These are phyloP conservation scores for Rubroshorea leprosula DNA, from an alignment of 345 rosid species.

Conservation along the genomic window DNA sequence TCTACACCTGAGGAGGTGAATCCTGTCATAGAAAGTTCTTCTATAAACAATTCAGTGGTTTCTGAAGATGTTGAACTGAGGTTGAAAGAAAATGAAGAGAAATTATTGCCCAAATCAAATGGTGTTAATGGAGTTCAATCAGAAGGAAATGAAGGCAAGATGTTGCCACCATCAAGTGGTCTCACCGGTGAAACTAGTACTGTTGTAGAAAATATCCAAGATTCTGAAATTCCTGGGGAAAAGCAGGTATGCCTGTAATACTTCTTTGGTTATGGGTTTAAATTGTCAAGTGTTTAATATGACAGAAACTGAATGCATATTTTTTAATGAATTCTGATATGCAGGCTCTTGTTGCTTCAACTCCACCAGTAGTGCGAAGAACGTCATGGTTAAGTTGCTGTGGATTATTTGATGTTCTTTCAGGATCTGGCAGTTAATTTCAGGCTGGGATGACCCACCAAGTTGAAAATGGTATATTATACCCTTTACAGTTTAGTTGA, in stretches of 20 bases:
- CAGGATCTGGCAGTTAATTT: constrained; percentile 55
- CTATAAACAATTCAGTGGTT: constrained; percentile 21
- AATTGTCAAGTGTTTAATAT: too few relatives aligned
- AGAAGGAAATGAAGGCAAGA: constrained; percentile 26
- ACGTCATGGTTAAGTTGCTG: constrained; percentile 73
- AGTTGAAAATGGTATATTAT: neutral
- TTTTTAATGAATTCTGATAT: constrained; percentile 9
- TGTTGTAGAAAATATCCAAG: constrained; percentile 23
- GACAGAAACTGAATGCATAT: constrained; percentile 9
- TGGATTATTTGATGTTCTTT: constrained; percentile 66
- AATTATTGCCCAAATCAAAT: constrained; percentile 11
- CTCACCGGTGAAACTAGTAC: constrained; percentile 25
- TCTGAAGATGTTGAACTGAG: constrained; percentile 9
- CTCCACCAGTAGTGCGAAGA: constrained; percentile 44
- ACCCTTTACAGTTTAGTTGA: neutral
- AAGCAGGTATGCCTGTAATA: constrained; percentile 40
- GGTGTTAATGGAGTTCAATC: constrained; percentile 5
- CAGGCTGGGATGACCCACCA: constrained; percentile 34
- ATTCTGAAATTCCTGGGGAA: constrained; percentile 36
- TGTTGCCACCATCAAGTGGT: constrained; percentile 14
- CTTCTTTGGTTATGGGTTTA: neutral
- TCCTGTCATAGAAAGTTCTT: constrained; percentile 20
- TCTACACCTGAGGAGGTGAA: constrained; percentile 24
- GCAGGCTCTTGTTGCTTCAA: constrained; percentile 45
- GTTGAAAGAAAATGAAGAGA: constrained; percentile 32